A percentile compares a stretch with the other conserved stretches of the same genome.
Conservation (phyloP, 169 alveolate genomes). For the Neospora caninum region DNA sequence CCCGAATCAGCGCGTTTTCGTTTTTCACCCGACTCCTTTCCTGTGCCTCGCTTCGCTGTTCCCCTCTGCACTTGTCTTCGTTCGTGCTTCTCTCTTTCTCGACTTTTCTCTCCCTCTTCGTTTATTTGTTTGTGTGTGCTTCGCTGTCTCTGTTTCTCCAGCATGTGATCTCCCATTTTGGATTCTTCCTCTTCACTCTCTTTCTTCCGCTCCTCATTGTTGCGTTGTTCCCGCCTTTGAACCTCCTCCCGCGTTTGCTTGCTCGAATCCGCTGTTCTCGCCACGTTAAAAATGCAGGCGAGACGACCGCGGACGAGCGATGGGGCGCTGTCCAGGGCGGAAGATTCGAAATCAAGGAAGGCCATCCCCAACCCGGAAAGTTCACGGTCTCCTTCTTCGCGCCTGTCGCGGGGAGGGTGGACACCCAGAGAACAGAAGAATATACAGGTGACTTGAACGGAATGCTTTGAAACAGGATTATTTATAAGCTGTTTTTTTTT, state of each 20-base stretch:
- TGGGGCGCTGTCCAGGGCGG: constrained; percentile 42
- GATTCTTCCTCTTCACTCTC: neutral
- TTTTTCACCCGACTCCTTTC: neutral
- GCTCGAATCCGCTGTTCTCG: neutral
- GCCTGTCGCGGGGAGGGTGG: constrained; percentile 16
- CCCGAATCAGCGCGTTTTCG: neutral
- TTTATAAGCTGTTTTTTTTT: too few relatives aligned
- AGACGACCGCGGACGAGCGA: constrained; percentile 31
- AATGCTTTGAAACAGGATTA: too few relatives aligned
- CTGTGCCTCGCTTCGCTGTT: neutral
- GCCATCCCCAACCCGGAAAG: constrained; percentile 8
- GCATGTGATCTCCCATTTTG: neutral
- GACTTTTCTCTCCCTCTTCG: too few relatives aligned
- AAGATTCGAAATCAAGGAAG: constrained; percentile 6
- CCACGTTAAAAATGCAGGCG: neutral
- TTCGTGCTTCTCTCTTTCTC: neutral
- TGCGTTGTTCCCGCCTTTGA: neutral
- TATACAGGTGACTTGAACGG: neutral
- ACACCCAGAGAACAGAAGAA: neutral
- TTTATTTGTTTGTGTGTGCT: too few relatives aligned
- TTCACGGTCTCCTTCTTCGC: constrained; percentile 2
- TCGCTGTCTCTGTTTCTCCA: neutral
- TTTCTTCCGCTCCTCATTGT: neutral
- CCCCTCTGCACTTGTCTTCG: neutral
- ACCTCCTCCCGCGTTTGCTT: neutral